A percentile compares a stretch with the other conserved stretches of the same genome.
Conservation (phyloP, 768 basidiomycete genomes). For the Saitozyma podzolica region DNA sequence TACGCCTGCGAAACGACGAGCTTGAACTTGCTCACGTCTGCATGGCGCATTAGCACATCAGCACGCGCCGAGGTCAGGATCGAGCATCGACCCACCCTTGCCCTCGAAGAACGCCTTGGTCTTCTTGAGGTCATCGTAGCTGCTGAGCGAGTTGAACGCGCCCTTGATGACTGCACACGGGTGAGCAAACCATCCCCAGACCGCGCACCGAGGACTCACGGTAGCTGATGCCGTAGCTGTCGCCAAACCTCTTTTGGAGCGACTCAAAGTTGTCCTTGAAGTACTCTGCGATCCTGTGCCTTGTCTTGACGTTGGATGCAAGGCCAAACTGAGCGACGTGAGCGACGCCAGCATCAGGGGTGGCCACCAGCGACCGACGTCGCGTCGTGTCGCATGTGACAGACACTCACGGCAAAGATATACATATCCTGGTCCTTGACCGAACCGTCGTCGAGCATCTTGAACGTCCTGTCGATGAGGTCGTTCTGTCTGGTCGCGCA, state of each 20-base stretch:
- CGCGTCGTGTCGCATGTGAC: too few species aligned
- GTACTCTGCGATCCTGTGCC: conserved; percentile 62
- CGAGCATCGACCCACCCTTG: conserved; percentile 40
- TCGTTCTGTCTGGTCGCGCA: conserved; percentile 61
- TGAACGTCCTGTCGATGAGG: conserved; percentile 65
- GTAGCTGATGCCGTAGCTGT: conserved; percentile 56
- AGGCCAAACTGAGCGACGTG: conserved; percentile 54
- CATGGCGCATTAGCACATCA: neutral
- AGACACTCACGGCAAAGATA: conserved; percentile 38
- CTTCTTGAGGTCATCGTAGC: conserved; percentile 65
- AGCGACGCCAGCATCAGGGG: too few species aligned
- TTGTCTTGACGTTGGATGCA: conserved; percentile 60
- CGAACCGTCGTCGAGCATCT: conserved; percentile 58
- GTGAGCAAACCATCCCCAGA: conserved; percentile 8
- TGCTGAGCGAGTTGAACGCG: conserved; percentile 60
- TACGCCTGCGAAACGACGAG: conserved; percentile 48
- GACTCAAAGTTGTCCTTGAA: conserved; percentile 69
- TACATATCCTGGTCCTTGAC: conserved; percentile 56
- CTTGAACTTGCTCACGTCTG: conserved; percentile 46
- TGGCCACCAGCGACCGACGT: too few species aligned
- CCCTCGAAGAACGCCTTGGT: conserved; percentile 71
- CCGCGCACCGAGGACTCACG: conserved; percentile 13
- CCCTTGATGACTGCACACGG: conserved; percentile 48
- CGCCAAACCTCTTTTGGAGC: conserved; percentile 66
- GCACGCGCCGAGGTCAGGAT: neutral